Evolutionary conservation across 2,329 filamentous ascomycete species (phyloP), one percentile per base, ranked within the genome.

Genomic region (Diaporthe vexans): DNA sequence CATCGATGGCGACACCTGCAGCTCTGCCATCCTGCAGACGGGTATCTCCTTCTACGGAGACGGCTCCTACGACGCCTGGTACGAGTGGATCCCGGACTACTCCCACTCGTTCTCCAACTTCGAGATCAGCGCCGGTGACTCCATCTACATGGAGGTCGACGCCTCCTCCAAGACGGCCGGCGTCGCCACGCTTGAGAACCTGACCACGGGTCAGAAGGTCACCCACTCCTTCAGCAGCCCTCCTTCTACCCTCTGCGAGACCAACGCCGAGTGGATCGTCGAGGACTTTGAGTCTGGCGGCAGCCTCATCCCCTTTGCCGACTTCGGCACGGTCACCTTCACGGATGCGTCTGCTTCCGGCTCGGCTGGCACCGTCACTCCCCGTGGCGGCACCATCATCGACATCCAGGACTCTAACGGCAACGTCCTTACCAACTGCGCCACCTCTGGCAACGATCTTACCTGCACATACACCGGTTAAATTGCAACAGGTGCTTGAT

Each of bases 231-330:
- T 91, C 79, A 82, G 78, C 52, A 84, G 81, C 70, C 82, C 88
- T 52, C 78, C 79, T 0, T 81, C 81, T 26, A 74, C 77, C 21
- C 84, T 91, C 17, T 89, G 85, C 77, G 83, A 89, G 78, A 86
- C 86, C 77, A 90, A 90, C 75, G 90, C 88, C 13, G 89, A 91
- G 79, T 92, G 90, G 89, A 91, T 91, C 76, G 88, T 91, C 15
- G 89, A 91, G 81, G 87, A 88, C 73, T 88, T 87, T 74, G 80
- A 84, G 73, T 77, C 79, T 5, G 81, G 82, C 37, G 74, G 76
- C 43, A 76, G 78, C 5, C 82, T 86, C 72, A 84, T 89, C 4
- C 76, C 82, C 0, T 81, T 89, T 67, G 85, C 82, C 43, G 79
- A 88, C 77, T 89, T 89, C 73, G 84, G 83, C 26, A 82, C 78